Evolutionary conservation across 2,329 filamentous ascomycete genomes (phyloP).

Genomic region (Calonectria pseudoturangicola): DNA sequence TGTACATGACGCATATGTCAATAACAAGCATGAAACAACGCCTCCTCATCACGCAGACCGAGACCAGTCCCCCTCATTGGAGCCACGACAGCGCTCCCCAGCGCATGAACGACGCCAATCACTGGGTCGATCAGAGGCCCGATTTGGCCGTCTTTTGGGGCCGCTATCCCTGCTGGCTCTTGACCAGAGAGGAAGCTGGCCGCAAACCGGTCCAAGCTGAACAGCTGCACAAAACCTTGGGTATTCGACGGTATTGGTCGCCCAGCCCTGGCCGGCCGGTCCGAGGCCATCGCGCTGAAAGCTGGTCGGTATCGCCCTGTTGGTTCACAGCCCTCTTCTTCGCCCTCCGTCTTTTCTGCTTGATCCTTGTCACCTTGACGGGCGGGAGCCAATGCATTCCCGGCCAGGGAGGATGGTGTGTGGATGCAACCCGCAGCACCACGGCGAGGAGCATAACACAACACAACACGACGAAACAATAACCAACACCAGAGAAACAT

Average conservation of each 20-base stretch:
- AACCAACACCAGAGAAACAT: conserved; percentile 28
- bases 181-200: conserved; percentile 36
- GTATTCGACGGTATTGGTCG: conserved; percentile 37
- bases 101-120: conserved; percentile 51
- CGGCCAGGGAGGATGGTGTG: conserved; percentile 32
- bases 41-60: conserved; percentile 31
- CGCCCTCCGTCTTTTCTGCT: conserved; percentile 35
- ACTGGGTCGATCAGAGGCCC: conserved; percentile 38
- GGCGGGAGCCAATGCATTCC: conserved; percentile 42
- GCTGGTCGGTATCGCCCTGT: conserved; percentile 33
- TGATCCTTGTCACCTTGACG: conserved; percentile 28
- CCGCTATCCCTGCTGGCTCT: conserved; percentile 10
- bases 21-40: conserved; percentile 40
- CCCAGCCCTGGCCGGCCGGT: conserved; percentile 17
- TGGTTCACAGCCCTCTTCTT: conserved; percentile 34
- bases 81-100: conserved; percentile 51
- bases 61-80: conserved; percentile 43
- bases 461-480: conserved; percentile 27
- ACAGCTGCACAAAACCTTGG: conserved; percentile 37
- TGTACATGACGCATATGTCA: conserved; percentile 44
- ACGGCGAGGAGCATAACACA: conserved; percentile 34
- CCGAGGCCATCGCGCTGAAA: conserved; percentile 35
- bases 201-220: conserved; percentile 38
- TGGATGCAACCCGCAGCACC: conserved; percentile 13
- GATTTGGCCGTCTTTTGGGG: conserved; percentile 32